Evolutionary conservation across 169 alveolate species (phyloP).

Genomic region (Plasmodium coatneyi): DNA sequence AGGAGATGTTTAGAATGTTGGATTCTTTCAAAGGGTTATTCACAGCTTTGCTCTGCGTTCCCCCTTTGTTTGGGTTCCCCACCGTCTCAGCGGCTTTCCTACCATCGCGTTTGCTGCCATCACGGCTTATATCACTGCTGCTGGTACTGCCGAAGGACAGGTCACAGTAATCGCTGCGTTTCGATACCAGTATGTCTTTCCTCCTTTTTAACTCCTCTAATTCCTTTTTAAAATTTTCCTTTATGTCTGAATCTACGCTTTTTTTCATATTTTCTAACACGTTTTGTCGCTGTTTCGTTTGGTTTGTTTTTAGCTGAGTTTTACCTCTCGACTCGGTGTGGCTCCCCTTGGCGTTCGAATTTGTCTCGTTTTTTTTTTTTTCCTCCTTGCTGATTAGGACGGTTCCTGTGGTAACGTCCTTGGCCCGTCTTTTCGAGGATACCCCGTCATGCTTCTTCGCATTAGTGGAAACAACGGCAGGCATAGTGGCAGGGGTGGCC

Average conservation of each 20-base stretch:
- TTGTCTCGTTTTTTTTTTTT: background rate
- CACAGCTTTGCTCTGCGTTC: background rate
- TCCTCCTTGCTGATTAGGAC: background rate
- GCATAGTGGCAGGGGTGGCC: background rate
- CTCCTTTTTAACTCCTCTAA: slow-evolving; percentile 48
- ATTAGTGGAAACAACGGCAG: background rate
- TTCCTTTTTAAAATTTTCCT: slow-evolving; percentile 33
- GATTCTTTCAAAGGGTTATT: slow-evolving; percentile 34
- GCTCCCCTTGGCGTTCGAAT: background rate
- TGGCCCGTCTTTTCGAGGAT: background rate
- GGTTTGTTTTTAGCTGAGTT: background rate
- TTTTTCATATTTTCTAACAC: background rate
- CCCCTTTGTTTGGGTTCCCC: background rate
- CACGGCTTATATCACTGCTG: slow-evolving; percentile 6
- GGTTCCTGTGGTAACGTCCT: background rate
- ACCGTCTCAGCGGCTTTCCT: background rate
- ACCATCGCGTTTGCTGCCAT: background rate
- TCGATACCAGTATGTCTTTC: slow-evolving; percentile 28
- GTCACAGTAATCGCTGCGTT: slow-evolving; percentile 1
- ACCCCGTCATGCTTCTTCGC: background rate
- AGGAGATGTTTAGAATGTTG: slow-evolving; percentile 9
- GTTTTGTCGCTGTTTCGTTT: background rate
- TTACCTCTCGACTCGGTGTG: background rate
- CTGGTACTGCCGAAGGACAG: slow-evolving; percentile 45
- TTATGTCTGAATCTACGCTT: slow-evolving; percentile 18